Evolutionary conservation across 1,139 yeast genomes (phyloP).

Genomic region (Suhomyces choctaworum): DNA sequence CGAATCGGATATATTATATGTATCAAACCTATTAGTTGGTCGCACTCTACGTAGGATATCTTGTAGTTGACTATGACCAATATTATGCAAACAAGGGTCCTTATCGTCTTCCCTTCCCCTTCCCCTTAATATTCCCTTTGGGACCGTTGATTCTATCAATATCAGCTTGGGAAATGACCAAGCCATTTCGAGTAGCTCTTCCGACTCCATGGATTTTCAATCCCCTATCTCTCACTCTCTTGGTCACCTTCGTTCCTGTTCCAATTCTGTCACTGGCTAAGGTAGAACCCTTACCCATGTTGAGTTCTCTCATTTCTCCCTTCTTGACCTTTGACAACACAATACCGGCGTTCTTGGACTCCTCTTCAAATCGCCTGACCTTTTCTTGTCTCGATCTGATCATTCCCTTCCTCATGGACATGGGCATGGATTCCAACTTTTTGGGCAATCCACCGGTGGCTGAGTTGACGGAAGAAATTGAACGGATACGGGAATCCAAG

Average conservation of each 20-base stretch:
- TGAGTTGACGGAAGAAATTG: conserved; percentile 54
- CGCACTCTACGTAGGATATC: too few species aligned
- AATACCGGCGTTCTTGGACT: conserved; percentile 88
- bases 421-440: conserved; percentile 78
- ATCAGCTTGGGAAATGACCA: conserved; percentile 70
- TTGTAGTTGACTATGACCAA: too few species aligned
- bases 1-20: background rate
- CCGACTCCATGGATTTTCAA: conserved; percentile 79
- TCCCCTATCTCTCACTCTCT: conserved; percentile 67
- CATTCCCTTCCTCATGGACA: conserved; percentile 86
- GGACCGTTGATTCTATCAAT: conserved; percentile 47
- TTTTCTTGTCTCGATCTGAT: conserved; percentile 54
- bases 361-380: conserved; percentile 61
- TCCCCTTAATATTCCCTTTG: too few species aligned
- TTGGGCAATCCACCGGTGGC: conserved; percentile 37
- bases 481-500: conserved; percentile 63
- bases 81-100: too few species aligned
- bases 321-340: conserved; percentile 64
- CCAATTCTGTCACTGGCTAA: conserved; percentile 60
- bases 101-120: background rate
- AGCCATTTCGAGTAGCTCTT: conserved; percentile 75
- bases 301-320: conserved; percentile 61
- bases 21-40: too few species aligned
- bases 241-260: conserved; percentile 34
- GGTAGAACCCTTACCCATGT: conserved; percentile 56